Evolutionary conservation across 306 rosid species (phyloP), one percentile per base, ranked within the genome.

Genomic region (Acacia confusa): DNA sequence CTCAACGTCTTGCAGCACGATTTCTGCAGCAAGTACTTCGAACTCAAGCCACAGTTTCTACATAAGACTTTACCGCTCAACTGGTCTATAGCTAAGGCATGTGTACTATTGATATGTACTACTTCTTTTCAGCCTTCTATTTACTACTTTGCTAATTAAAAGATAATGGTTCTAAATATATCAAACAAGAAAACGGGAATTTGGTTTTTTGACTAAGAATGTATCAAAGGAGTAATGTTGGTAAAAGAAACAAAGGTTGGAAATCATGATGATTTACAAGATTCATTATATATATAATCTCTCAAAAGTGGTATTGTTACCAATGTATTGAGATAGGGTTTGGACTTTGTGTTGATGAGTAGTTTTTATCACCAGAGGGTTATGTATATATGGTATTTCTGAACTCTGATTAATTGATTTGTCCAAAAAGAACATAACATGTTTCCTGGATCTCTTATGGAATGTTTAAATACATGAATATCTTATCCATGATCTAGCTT

Each of bases 1-100:
- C 90, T 28, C 94, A 85, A 64, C 92, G 94, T 48, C 90, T 91
- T 67, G 94, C 94, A 0, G 94, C 94, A 47, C 83, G 94, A 65
- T 82, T 89, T 81, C 83, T 91, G 63, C 94, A 91, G 75, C 94
- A 91, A 85, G 86, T 89, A 41, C 91, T 91, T 68, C 85, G 87
- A 24, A 77, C 81, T 79, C 87, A 90, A 25, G 17, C 22, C 30
- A 10, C 91, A 25, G 82, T 15, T 53, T 69, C 94, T 32, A 60
- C 84, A 25, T 75, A 88, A 87, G 14, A 66, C 72, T 28, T 38
- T 88, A 81, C 79, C 69, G 77, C 75, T 44, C 15, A 73, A 65
- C 79, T 34, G 14, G 53, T 40, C 32, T 11, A 14, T 15, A 36
- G 38, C 38, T 75, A 38, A 57, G 78, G 52, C 30, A 36, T 22